Evolutionary conservation across 2,329 filamentous ascomycete species (phyloP).

Genomic region (Hypoxylon sp.): DNA sequence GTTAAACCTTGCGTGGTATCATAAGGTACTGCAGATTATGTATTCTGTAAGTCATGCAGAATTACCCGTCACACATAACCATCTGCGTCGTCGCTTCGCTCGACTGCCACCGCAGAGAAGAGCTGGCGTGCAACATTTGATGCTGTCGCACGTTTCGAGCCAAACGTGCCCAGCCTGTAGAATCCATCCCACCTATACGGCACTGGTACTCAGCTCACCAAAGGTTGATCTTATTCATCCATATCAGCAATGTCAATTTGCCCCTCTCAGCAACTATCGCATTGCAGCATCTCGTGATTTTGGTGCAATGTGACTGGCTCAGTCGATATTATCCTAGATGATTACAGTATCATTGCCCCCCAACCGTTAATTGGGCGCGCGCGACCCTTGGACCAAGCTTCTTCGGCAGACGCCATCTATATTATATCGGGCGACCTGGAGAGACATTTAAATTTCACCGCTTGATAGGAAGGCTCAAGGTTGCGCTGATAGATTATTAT

Average conservation of each 20-base stretch:
- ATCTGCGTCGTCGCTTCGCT: too few relatives aligned
- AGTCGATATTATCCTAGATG: constrained; percentile 42
- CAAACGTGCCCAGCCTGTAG: constrained; percentile 12
- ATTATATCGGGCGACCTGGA: constrained; percentile 25
- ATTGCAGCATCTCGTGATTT: constrained; percentile 37
- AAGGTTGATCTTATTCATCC: constrained; percentile 25
- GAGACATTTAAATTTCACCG: constrained; percentile 13
- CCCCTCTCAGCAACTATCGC: constrained; percentile 28
- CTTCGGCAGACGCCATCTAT: constrained; percentile 41
- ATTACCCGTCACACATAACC: constrained; percentile 32
- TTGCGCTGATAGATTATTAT: constrained; percentile 34
- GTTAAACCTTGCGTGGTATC: constrained; percentile 25
- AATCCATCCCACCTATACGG: constrained; percentile 14
- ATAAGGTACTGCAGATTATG: constrained; percentile 36
- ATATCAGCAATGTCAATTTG: constrained; percentile 29
- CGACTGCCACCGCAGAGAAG: constrained; percentile 35
- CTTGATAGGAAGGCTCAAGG: constrained; percentile 28
- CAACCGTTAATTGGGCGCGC: constrained; percentile 32
- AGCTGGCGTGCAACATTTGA: constrained; percentile 13
- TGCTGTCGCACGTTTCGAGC: constrained; percentile 30
- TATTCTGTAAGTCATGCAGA: constrained; percentile 40
- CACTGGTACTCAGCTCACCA: neutral
- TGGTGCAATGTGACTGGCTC: constrained; percentile 40
- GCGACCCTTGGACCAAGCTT: constrained; percentile 42
- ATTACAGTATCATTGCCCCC: constrained; percentile 40